These are phyloP conservation scores for Vaccinium macrocarpon DNA, from an alignment of 148 eudicot genomes.

Conservation along the genomic window DNA sequence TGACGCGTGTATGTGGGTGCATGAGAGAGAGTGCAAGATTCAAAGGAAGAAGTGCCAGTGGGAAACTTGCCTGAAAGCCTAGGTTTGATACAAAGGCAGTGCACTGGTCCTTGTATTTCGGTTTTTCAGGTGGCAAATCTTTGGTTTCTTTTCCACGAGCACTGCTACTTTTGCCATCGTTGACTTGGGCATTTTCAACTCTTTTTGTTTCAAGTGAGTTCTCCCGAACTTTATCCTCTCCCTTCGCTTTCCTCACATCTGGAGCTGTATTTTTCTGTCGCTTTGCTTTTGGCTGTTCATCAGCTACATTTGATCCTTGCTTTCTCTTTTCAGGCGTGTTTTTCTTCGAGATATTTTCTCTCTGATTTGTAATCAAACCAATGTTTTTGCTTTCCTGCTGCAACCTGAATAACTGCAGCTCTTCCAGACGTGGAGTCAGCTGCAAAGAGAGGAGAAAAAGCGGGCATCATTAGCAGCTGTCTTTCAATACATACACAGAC, in stretches of 20 bases:
- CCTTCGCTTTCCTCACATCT: slow-evolving; percentile 24
- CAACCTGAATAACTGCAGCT: slow-evolving; percentile 65
- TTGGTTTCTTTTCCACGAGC: slow-evolving; percentile 32
- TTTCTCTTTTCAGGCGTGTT: slow-evolving; percentile 71
- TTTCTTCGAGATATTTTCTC: slow-evolving; percentile 43
- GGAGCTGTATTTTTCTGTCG: slow-evolving; percentile 48
- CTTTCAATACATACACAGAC: not conserved
- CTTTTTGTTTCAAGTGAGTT: slow-evolving; percentile 29
- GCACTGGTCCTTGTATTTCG: slow-evolving; percentile 70
- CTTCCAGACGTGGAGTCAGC: slow-evolving; percentile 88
- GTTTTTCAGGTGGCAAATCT: slow-evolving; percentile 35
- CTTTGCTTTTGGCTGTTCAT: slow-evolving; percentile 69
- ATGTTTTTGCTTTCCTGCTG: slow-evolving; percentile 72
- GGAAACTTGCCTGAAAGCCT: slow-evolving; percentile 45
- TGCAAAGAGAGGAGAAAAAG: slow-evolving; percentile 21
- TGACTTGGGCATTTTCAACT: slow-evolving; percentile 30
- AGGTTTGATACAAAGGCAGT: slow-evolving; percentile 89
- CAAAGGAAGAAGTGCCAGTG: slow-evolving; percentile 3
- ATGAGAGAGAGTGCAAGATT: not conserved
- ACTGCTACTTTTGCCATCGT: slow-evolving; percentile 26
- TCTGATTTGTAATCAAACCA: slow-evolving; percentile 38
- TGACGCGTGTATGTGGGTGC: not conserved
- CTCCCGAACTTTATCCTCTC: slow-evolving; percentile 27
- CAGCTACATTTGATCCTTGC: slow-evolving; percentile 35
- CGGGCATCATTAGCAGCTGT: not conserved